These are phyloP conservation scores for Cercospora sp. DNA, from an alignment of 2,329 filamentous ascomycete genomes.

Conservation along the genomic window DNA sequence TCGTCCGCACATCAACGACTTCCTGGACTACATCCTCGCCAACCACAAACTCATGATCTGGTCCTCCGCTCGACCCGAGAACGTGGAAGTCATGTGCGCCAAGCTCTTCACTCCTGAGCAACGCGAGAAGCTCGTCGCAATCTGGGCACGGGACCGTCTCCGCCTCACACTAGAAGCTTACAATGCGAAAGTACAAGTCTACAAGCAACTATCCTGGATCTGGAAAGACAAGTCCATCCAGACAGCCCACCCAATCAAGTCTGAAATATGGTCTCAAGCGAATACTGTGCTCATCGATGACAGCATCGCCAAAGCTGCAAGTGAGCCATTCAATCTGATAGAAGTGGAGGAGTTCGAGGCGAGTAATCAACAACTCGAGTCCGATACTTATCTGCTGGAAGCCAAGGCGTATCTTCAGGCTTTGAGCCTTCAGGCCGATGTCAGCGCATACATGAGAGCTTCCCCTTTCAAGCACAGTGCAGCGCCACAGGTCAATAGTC, in stretches of 20 bases:
- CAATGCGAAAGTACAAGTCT: slow-evolving; percentile 73
- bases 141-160: slow-evolving; percentile 79
- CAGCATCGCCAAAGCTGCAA: slow-evolving; percentile 73
- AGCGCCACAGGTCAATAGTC: background rate
- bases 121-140: slow-evolving; percentile 59
- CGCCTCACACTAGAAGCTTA: slow-evolving; percentile 67
- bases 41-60: slow-evolving; percentile 83
- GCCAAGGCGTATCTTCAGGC: slow-evolving; percentile 59
- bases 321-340: slow-evolving; percentile 81
- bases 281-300: slow-evolving; percentile 94
- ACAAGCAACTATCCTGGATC: slow-evolving; percentile 76
- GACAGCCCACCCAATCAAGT: slow-evolving; percentile 44
- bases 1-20: slow-evolving; percentile 67
- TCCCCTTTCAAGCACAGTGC: slow-evolving; percentile 19
- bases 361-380: slow-evolving; percentile 45
- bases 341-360: slow-evolving; percentile 74
- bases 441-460: slow-evolving; percentile 42
- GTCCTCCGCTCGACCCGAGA: slow-evolving; percentile 78
- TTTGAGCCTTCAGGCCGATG: slow-evolving; percentile 55
- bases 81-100: slow-evolving; percentile 68
- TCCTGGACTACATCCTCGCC: slow-evolving; percentile 72
- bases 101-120: slow-evolving; percentile 62
- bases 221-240: slow-evolving; percentile 61
- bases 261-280: slow-evolving; percentile 68
- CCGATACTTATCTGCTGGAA: slow-evolving; percentile 48